Evolutionary conservation across 2,329 filamentous ascomycete species (phyloP).

Genomic region (Paracoccidioides lutzii): DNA sequence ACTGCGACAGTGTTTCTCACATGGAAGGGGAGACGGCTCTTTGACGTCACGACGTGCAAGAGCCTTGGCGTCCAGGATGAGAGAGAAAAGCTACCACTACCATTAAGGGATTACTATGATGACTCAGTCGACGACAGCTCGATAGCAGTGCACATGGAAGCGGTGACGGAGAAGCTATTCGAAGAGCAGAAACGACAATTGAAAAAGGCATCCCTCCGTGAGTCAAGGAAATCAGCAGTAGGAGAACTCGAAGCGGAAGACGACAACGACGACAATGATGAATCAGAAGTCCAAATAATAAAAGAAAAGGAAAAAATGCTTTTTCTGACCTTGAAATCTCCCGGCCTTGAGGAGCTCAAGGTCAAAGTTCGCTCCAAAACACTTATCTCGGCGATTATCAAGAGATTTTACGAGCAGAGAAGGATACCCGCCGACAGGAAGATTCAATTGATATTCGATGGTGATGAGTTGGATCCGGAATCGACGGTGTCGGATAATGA

Average conservation of each 20-base stretch:
- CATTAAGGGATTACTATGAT: conserved; percentile 24
- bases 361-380: conserved; percentile 38
- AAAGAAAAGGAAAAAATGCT: conserved; percentile 17
- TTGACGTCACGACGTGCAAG: conserved; percentile 59
- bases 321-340: conserved; percentile 40
- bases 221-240: conserved; percentile 8
- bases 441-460: conserved; percentile 60
- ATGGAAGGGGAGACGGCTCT: conserved; percentile 61
- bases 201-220: conserved; percentile 12
- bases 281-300: neutral
- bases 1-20: conserved; percentile 57
- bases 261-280: neutral
- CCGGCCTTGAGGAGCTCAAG: conserved; percentile 38
- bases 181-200: conserved; percentile 16
- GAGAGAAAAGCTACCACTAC: conserved; percentile 17
- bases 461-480: conserved; percentile 53
- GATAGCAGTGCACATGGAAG: conserved; percentile 57
- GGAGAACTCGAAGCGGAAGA: conserved; percentile 17
- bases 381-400: conserved; percentile 48
- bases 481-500: conserved; percentile 53
- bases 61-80: conserved; percentile 50
- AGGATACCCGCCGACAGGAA: conserved; percentile 39
- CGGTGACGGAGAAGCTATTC: conserved; percentile 57
- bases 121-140: conserved; percentile 29
- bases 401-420: conserved; percentile 46